These are phyloP conservation scores for Hygrophorus russula DNA, from an alignment of 768 basidiomycete genomes.

Conservation along the genomic window DNA sequence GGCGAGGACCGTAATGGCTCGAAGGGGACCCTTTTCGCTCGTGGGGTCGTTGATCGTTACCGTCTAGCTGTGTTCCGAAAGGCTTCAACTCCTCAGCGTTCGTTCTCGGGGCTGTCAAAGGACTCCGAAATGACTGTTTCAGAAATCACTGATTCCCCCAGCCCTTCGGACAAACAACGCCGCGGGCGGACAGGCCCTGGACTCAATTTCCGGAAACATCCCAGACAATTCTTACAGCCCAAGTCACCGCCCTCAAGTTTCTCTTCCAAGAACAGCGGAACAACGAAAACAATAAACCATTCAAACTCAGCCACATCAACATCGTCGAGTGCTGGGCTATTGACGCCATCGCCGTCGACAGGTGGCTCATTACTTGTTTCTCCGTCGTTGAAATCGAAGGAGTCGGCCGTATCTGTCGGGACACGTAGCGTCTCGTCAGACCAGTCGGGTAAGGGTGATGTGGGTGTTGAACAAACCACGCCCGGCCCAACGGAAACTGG, in stretches of 20 bases:
- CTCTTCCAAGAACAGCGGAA: constrained; percentile 28
- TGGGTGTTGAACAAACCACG: constrained; percentile 14
- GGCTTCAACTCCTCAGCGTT: constrained; percentile 52
- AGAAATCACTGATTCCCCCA: constrained; percentile 32
- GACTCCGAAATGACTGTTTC: constrained; percentile 32
- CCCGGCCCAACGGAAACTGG: constrained; percentile 19
- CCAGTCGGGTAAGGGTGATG: constrained; percentile 48
- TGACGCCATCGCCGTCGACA: constrained; percentile 55
- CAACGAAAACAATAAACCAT: constrained; percentile 20
- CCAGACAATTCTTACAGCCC: constrained; percentile 61
- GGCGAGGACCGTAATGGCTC: constrained; percentile 79
- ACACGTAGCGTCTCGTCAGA: constrained; percentile 63
- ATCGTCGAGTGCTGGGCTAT: constrained; percentile 31
- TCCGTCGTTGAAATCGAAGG: constrained; percentile 72
- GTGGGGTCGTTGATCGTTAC: constrained; percentile 88
- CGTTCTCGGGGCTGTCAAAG: constrained; percentile 49
- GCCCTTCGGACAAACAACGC: constrained; percentile 34
- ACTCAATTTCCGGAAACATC: constrained; percentile 62
- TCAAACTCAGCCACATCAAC: constrained; percentile 37
- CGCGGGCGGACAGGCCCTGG: constrained; percentile 55
- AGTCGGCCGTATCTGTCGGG: constrained; percentile 66
- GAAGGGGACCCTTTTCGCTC: constrained; percentile 71
- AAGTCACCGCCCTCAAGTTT: constrained; percentile 51
- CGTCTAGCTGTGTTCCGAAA: constrained; percentile 79
- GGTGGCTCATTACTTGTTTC: constrained; percentile 33